A percentile compares a stretch with the other conserved stretches of the same genome.
Conservation (phyloP, 441 rosid species). For the Gossypium trilobum region DNA sequence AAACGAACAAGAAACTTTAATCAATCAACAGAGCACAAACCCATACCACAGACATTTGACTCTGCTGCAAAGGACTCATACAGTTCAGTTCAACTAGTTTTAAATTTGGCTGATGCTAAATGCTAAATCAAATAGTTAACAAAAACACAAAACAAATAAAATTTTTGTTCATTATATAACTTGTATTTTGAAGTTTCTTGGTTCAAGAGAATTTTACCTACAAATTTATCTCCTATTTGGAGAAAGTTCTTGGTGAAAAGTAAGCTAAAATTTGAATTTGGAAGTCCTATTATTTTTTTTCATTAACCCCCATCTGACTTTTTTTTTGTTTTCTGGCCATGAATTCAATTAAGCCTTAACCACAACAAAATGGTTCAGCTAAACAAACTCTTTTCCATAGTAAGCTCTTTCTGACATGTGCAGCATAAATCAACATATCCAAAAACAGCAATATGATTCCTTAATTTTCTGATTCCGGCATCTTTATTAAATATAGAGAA, state of each 20-base stretch:
- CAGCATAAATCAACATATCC: neutral
- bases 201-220: neutral
- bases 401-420: neutral
- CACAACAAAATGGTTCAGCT: neutral
- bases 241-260: neutral
- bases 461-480: neutral
- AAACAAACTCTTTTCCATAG: neutral
- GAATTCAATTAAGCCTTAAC: neutral
- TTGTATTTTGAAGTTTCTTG: neutral
- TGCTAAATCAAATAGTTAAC: neutral
- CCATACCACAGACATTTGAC: neutral
- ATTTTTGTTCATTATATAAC: neutral
- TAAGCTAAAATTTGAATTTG: neutral
- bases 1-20: neutral
- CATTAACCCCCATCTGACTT: neutral
- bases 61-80: neutral
- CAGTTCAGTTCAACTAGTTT: neutral
- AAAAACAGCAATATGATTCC: neutral
- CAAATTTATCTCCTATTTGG: neutral
- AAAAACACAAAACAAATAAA: neutral
- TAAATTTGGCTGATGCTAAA: neutral
- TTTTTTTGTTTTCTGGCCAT: neutral
- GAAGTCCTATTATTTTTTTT: neutral
- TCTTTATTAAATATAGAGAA: neutral
- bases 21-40: neutral